These are phyloP conservation scores for Telopea speciosissima DNA, from an alignment of 177 flowering plant genomes.

Conservation along the genomic window DNA sequence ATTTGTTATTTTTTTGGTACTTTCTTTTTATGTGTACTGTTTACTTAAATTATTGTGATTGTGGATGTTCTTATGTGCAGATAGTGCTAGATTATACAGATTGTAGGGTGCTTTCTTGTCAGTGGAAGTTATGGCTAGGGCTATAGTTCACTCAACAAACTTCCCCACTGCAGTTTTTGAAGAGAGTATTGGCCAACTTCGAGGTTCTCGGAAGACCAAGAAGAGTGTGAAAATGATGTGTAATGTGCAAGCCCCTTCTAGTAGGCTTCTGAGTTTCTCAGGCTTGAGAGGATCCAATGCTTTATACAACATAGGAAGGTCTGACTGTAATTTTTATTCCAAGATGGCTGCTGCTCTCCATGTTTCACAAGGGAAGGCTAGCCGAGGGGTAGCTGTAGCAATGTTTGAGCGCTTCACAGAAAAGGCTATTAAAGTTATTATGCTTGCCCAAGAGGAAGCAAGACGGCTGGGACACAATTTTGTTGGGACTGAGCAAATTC, in stretches of 20 bases:
- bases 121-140: conserved; percentile 52
- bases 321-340: conserved; percentile 39
- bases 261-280: conserved; percentile 37
- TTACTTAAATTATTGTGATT: neutral
- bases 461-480: conserved; percentile 65
- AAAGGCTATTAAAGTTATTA: conserved; percentile 63
- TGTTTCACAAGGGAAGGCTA: conserved; percentile 35
- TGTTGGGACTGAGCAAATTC: conserved; percentile 70
- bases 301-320: conserved; percentile 28
- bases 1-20: too few relatives aligned
- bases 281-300: conserved; percentile 53
- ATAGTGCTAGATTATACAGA: conserved; percentile 3
- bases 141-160: conserved; percentile 50
- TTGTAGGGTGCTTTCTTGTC: neutral
- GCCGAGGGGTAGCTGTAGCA: conserved; percentile 45
- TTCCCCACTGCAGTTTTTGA: conserved; percentile 34
- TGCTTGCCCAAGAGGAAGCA: conserved; percentile 79
- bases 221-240: conserved; percentile 44
- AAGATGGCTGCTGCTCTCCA: conserved; percentile 36
- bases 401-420: conserved; percentile 76
- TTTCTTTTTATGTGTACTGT: neutral
- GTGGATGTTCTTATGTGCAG: neutral
- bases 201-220: conserved; percentile 40
- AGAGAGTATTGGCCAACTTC: conserved; percentile 31
- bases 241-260: conserved; percentile 17